Percentiles rank a stretch among this genome's conserved stretches.
Conservation (phyloP, 805 yeast genomes). For the Yamadazyma phyllophila region DNA sequence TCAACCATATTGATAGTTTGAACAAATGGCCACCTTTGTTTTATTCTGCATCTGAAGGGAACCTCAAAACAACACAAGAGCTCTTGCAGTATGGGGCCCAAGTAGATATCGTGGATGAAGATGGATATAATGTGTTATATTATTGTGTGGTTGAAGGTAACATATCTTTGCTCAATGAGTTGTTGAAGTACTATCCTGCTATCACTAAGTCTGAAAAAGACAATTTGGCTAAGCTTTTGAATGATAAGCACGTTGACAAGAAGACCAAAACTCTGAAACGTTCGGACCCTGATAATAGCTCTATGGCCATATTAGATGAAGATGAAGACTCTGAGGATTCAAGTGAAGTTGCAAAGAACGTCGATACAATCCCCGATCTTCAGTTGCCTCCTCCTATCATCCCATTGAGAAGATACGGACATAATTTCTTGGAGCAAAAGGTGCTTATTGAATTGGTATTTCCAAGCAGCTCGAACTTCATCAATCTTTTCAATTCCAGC, state of each 20-base stretch:
- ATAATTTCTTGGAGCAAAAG: slow-evolving; percentile 88
- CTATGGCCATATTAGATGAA: slow-evolving; percentile 28
- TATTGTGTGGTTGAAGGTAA: slow-evolving; percentile 96
- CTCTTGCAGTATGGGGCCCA: slow-evolving; percentile 74
- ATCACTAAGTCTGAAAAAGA: slow-evolving; percentile 10
- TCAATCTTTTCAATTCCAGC: slow-evolving; percentile 43
- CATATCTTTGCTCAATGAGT: slow-evolving; percentile 69
- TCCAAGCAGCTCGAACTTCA: slow-evolving; percentile 46
- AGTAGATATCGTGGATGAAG: slow-evolving; percentile 67
- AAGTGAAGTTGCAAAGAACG: slow-evolving; percentile 30
- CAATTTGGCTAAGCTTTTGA: neutral
- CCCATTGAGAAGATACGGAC: slow-evolving; percentile 92
- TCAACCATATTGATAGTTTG: slow-evolving; percentile 77
- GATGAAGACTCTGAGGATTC: slow-evolving; percentile 40
- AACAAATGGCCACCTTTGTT: slow-evolving; percentile 94
- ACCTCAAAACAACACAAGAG: slow-evolving; percentile 63
- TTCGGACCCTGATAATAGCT: slow-evolving; percentile 5
- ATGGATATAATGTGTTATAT: slow-evolving; percentile 75
- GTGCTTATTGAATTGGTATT: slow-evolving; percentile 77
- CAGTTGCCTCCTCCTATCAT: slow-evolving; percentile 94
- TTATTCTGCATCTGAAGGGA: slow-evolving; percentile 87
- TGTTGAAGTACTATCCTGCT: slow-evolving; percentile 42
- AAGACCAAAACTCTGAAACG: neutral
- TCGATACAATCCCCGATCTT: slow-evolving; percentile 84
- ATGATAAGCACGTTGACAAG: slow-evolving; percentile 4